Base-by-base conservation (phyloP, 2,329 filamentous ascomycete genomes). In the Didymella sp. region DNA sequence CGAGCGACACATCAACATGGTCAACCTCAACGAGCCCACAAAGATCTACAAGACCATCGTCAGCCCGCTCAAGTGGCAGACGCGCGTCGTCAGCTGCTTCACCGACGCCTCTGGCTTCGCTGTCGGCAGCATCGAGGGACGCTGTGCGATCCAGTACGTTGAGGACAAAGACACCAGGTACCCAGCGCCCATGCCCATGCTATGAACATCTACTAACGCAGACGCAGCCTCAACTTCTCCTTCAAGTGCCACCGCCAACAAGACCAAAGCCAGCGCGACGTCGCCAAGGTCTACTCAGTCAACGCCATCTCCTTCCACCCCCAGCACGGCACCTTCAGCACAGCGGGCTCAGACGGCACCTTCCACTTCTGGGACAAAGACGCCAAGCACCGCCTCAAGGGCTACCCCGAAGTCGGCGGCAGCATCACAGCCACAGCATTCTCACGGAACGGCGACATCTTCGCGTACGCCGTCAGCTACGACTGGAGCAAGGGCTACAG, bases 261-360 rank as follows among this genome's bases (percentile, higher is more conserved):
- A 5, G 86, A 90, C 1, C 80, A 87, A 55, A 78, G 75, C 50
- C 68, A 77, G 43, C 78, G 79, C 58, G 93, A 92, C 77, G 81
- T 89, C 63, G 91, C 90, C 68, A 95, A 94, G 72, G 95, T 98
- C 68, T 95, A 93, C 81, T 89, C 92, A 1, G 92, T 99, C 73
- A 99, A 99, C 80, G 89, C 92, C 67, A 99, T 99, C 77, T 96
- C 91, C 22, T 98, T 98, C 87, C 95, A 99, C 79, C 95, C 95
- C 1, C 84, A 90, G 12, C 93, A 97, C 77, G 95, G 95, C 71
- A 99, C 95, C n/a, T 99, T 99, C 81, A 96, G 90, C 79, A 99
- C 95, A 2, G 92, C 95, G 44, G 95, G 95, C 52, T 90, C 89
- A 30, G 95, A 99, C 77, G 95, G 95, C 51, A 97, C 95, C 0